Percentiles rank a stretch among this genome's conserved stretches.
Conservation (phyloP, 805 yeast species). For the Yarrowia sp. region DNA sequence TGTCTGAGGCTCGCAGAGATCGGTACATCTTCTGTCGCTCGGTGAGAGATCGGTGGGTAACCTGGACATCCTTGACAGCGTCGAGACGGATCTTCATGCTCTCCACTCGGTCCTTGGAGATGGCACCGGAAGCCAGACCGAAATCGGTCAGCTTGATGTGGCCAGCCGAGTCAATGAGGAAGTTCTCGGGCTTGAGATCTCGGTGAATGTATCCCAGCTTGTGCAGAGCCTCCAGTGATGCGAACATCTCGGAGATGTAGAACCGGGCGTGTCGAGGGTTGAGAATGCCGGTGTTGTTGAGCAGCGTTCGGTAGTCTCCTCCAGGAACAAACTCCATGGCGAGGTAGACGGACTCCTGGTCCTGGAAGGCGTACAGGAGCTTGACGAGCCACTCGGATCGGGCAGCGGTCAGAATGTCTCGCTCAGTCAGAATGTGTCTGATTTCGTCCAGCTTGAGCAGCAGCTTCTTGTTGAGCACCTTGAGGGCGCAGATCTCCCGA, state of each 20-base stretch:
- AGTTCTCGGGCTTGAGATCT: slow-evolving; percentile 95
- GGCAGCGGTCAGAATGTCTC: slow-evolving; percentile 96
- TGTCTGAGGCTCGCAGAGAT: slow-evolving; percentile 71
- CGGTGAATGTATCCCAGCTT: slow-evolving; percentile 96
- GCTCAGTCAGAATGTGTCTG: slow-evolving; percentile 91
- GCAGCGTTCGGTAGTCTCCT: slow-evolving; percentile 94
- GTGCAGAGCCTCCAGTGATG: slow-evolving; percentile 91
- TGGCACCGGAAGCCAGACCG: slow-evolving; percentile 96
- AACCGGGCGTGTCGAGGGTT: slow-evolving; percentile 96
- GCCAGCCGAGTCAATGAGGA: slow-evolving; percentile 86
- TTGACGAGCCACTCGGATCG: slow-evolving; percentile 96
- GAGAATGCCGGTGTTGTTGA: slow-evolving; percentile 90
- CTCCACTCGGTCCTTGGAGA: slow-evolving; percentile 90
- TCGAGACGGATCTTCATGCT: slow-evolving; percentile 75
- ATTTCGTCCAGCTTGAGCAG: slow-evolving; percentile 91
- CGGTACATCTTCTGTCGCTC: slow-evolving; percentile 90
- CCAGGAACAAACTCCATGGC: slow-evolving; percentile 99
- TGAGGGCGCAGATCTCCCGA: slow-evolving; percentile 92
- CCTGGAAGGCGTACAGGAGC: slow-evolving; percentile 93
- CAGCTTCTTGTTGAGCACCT: slow-evolving; percentile 85
- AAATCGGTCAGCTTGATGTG: slow-evolving; percentile 95
- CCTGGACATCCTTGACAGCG: slow-evolving; percentile 76
- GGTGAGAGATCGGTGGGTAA: slow-evolving; percentile 72
- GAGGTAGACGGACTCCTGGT: slow-evolving; percentile 82
- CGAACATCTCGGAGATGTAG: slow-evolving; percentile 95